phyloP scores from a whole-genome alignment of 129 eudicot genomes.

The Lactuca saligna region DNA sequence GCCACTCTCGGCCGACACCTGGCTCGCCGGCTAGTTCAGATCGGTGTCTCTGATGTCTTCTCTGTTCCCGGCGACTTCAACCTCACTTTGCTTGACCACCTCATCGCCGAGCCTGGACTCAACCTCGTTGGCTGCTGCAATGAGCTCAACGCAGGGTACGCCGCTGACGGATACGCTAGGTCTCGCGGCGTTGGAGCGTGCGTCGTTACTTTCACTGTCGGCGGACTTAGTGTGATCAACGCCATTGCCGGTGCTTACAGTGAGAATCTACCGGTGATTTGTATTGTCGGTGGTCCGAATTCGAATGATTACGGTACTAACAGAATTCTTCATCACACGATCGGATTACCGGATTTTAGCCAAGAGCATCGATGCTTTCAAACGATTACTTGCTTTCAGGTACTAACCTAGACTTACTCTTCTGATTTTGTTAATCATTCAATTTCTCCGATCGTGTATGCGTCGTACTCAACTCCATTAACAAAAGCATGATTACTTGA shows the following conservation, averaged over 20 bases:
- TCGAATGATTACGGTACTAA: neutral
- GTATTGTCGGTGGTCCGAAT: neutral
- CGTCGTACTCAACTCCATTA: neutral
- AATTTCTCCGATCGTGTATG: neutral
- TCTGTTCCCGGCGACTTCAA: slow-evolving; percentile 36
- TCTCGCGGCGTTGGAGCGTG: slow-evolving; percentile 3
- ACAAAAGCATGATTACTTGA: neutral
- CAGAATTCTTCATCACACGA: neutral
- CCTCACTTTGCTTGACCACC: neutral
- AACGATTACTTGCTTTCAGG: neutral
- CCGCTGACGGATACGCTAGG: neutral
- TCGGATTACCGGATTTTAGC: neutral
- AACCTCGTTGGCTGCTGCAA: neutral
- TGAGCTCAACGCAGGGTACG: neutral
- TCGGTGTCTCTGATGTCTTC: slow-evolving; percentile 50
- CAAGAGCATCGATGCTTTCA: slow-evolving; percentile 17
- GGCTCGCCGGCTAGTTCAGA: slow-evolving; percentile 60
- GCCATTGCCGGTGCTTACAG: neutral
- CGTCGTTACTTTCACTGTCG: neutral
- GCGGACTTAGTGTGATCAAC: neutral
- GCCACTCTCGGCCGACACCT: slow-evolving; percentile 61
- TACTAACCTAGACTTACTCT: neutral
- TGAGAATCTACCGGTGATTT: neutral
- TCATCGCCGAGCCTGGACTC: neutral
- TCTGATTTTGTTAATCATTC: neutral